Conservation (phyloP, 352 stramenopile genomes). For the Phytophthora sp. region DNA sequence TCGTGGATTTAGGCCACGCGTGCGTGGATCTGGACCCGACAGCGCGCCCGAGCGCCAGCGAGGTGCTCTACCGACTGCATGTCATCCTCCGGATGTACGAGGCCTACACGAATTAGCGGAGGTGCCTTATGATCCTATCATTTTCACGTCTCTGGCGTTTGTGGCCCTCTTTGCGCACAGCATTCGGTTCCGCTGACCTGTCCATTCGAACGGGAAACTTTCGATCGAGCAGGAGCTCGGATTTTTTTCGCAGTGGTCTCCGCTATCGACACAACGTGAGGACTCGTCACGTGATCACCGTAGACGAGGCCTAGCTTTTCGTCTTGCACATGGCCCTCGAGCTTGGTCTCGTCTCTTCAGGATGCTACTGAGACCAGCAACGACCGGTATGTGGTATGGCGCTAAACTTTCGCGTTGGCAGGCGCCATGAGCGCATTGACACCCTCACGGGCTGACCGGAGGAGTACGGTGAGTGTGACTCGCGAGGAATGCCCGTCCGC, state of each 20-base stretch:
- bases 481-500: background rate
- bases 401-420: slow-evolving; percentile 29
- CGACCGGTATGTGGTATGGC: slow-evolving; percentile 11
- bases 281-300: slow-evolving; percentile 8
- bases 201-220: slow-evolving; percentile 3
- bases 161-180: background rate
- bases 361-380: slow-evolving; percentile 25
- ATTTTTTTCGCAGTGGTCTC: slow-evolving; percentile 4
- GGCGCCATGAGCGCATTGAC: slow-evolving; percentile 1
- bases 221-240: background rate
- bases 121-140: background rate
- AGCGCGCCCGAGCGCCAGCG: slow-evolving; percentile 28
- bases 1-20: slow-evolving; percentile 24
- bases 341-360: slow-evolving; percentile 23
- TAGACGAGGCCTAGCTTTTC: slow-evolving; percentile 6
- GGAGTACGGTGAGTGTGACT: slow-evolving; percentile 4
- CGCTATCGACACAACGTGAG: slow-evolving; percentile 12
- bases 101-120: slow-evolving; percentile 12
- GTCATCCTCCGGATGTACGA: slow-evolving; percentile 21
- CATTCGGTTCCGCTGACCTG: slow-evolving; percentile 2
- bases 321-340: background rate
- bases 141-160: background rate
- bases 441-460: background rate
- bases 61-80: slow-evolving; percentile 37
- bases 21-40: slow-evolving; percentile 38